Conservation (phyloP, 768 basidiomycete genomes). For the Chalciporus sphaerocephalus region DNA sequence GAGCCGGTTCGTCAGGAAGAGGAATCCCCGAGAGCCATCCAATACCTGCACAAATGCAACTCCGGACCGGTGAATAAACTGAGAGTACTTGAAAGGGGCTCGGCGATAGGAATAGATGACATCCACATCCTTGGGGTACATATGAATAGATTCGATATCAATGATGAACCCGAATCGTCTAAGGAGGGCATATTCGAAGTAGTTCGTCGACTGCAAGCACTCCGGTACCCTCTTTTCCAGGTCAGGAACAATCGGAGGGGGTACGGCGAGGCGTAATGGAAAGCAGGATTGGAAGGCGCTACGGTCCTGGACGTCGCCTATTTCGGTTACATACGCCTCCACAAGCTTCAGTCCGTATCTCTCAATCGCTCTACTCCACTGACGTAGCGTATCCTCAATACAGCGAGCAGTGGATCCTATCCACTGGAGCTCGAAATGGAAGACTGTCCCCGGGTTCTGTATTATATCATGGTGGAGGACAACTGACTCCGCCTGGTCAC, state of each 20-base stretch:
- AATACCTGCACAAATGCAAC: conserved; percentile 87
- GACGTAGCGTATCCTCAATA: conserved; percentile 82
- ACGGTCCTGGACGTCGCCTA: conserved; percentile 77
- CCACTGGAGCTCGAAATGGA: conserved; percentile 98
- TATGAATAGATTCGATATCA: conserved; percentile 71
- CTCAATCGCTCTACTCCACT: conserved; percentile 80
- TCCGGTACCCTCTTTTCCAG: conserved; percentile 65
- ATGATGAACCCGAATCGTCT: conserved; percentile 76
- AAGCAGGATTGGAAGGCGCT: conserved; percentile 92
- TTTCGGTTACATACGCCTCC: conserved; percentile 90
- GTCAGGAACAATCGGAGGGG: conserved; percentile 68
- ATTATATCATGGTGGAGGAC: conserved; percentile 92
- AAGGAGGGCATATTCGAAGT: conserved; percentile 79
- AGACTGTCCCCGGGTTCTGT: conserved; percentile 90
- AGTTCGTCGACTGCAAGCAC: conserved; percentile 59
- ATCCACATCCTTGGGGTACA: conserved; percentile 79
- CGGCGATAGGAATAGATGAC: conserved; percentile 89
- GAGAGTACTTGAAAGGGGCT: conserved; percentile 71
- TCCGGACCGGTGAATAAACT: conserved; percentile 89
- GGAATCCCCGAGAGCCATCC: conserved; percentile 72
- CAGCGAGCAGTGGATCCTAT: conserved; percentile 88
- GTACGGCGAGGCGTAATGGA: conserved; percentile 70
- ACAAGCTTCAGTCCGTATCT: conserved; percentile 88
- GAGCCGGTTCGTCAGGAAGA: conserved; percentile 86
- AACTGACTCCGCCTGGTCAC: conserved; percentile 83